Evolutionary conservation across 441 rosid species (phyloP).

Genomic region (Croton setiger): DNA sequence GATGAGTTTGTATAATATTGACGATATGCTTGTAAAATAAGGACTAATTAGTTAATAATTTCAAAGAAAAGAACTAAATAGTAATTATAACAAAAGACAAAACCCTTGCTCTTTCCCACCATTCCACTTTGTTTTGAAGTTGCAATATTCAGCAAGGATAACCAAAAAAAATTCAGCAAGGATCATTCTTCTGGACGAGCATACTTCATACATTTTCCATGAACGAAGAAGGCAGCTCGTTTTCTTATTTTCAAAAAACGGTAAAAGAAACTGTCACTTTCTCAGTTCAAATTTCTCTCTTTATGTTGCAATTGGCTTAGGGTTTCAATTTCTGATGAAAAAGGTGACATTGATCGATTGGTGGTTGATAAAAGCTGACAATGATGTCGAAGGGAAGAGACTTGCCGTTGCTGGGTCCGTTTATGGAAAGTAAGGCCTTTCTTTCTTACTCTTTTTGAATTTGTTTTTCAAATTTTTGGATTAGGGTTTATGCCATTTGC

Average conservation of each 20-base stretch:
- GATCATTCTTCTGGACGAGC: background rate
- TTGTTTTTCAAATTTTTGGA: background rate
- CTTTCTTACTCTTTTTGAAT: background rate
- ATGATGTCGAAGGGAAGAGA: constrained; percentile 45
- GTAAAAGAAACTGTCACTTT: background rate
- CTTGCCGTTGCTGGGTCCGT: constrained; percentile 69
- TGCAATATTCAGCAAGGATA: too few species aligned
- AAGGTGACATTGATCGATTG: constrained; percentile 68
- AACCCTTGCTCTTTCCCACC: too few species aligned
- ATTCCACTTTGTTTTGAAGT: too few species aligned
- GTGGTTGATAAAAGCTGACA: constrained; percentile 70
- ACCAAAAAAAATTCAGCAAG: too few species aligned
- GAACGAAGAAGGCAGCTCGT: background rate
- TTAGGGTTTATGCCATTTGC: background rate
- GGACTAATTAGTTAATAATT: too few species aligned
- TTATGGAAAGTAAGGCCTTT: constrained; percentile 40
- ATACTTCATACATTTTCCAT: background rate
- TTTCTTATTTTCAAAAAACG: constrained; percentile 11
- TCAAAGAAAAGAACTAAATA: too few species aligned
- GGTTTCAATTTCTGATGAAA: background rate
- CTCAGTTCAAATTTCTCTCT: background rate
- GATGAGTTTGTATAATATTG: too few species aligned
- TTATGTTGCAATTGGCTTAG: background rate
- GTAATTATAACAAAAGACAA: too few species aligned
- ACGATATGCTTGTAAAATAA: too few species aligned